Conservation (phyloP, 1,139 yeast species). For the Candida sojae region DNA sequence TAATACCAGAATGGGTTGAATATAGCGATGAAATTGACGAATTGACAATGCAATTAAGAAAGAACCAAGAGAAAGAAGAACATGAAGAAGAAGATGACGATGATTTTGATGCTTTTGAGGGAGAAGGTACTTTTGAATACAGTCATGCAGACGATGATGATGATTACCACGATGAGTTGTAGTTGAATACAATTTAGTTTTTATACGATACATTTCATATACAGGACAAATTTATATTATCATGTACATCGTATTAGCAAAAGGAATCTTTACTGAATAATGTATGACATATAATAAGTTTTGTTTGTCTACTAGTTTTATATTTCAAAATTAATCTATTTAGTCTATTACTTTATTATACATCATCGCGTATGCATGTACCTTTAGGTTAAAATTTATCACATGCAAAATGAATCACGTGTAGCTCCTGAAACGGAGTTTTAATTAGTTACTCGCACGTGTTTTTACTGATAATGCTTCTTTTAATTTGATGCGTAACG, state of each 20-base stretch:
- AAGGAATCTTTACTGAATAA: too few relatives aligned
- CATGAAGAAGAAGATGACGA: constrained; percentile 1
- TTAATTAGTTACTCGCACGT: not conserved
- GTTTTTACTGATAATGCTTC: not conserved
- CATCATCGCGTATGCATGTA: too few relatives aligned
- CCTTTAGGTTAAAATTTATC: too few relatives aligned
- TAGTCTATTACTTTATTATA: too few relatives aligned
- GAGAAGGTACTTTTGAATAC: not conserved
- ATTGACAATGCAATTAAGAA: constrained; percentile 5
- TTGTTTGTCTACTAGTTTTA: too few relatives aligned
- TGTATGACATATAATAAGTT: too few relatives aligned
- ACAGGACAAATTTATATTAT: too few relatives aligned
- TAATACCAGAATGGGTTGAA: constrained; percentile 73
- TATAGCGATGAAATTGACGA: constrained; percentile 55
- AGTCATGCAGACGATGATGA: constrained; percentile 2
- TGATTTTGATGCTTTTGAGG: too few relatives aligned
- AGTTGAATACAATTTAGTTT: not conserved
- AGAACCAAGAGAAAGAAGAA: constrained; percentile 3
- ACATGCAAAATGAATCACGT: not conserved
- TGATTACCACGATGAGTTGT: constrained; percentile 12
- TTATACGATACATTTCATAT: not conserved
- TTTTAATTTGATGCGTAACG: too few relatives aligned
- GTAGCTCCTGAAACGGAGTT: not conserved
- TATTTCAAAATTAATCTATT: too few relatives aligned
- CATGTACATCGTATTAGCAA: too few relatives aligned